phyloP scores from a whole-genome alignment of 441 rosid genomes.

The Aleurites moluccanus region DNA sequence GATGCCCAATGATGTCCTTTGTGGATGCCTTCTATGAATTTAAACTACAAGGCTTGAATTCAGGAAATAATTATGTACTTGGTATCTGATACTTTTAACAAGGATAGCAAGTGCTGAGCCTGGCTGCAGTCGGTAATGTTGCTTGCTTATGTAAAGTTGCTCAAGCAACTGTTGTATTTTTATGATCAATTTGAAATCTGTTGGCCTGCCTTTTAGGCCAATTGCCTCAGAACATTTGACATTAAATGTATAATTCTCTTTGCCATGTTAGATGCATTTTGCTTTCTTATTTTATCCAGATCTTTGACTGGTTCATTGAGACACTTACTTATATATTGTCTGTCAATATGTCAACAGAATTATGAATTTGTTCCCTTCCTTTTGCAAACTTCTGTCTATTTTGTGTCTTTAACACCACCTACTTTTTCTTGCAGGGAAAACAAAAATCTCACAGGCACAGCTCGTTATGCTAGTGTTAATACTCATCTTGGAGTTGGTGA shows the following conservation, averaged over 20 bases:
- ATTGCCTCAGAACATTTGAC: neutral
- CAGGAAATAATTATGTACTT: neutral
- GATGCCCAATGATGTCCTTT: neutral
- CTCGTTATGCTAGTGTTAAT: slow-evolving; percentile 90
- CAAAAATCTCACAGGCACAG: slow-evolving; percentile 89
- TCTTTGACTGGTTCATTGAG: neutral
- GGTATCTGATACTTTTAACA: neutral
- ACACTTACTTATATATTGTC: neutral
- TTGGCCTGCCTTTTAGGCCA: neutral
- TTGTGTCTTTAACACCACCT: neutral
- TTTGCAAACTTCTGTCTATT: no score
- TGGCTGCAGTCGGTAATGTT: neutral
- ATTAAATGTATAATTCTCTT: neutral
- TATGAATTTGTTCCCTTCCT: no score
- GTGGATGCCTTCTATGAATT: neutral
- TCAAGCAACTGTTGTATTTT: neutral
- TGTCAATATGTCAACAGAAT: neutral
- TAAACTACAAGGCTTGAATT: neutral
- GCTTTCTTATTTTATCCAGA: neutral
- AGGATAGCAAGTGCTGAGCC: neutral
- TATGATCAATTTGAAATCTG: neutral
- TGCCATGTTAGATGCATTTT: neutral
- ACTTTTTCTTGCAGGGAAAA: slow-evolving; percentile 58
- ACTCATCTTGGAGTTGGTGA: slow-evolving; percentile 90
- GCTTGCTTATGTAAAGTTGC: slow-evolving; percentile 8